These are phyloP conservation scores for Cryoendolithus antarcticus DNA, from an alignment of 2,329 filamentous ascomycete genomes.

Conservation along the genomic window DNA sequence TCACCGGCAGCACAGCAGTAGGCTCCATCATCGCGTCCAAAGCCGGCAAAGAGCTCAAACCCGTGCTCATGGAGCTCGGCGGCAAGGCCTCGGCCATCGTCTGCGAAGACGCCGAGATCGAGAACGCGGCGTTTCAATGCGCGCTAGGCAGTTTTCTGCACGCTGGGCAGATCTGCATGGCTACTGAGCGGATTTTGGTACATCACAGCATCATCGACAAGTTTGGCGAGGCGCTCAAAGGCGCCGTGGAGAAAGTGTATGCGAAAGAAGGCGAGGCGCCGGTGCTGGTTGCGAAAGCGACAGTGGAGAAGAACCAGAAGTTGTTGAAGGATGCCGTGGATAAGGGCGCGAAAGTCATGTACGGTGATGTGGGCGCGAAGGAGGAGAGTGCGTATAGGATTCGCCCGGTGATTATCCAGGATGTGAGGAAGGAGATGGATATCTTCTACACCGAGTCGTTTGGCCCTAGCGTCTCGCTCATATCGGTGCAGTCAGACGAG, in stretches of 20 bases:
- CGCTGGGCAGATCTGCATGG: conserved; percentile 73
- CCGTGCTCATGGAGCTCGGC: conserved; percentile 67
- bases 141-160: conserved; percentile 61
- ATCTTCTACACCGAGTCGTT: conserved; percentile 66
- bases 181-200: conserved; percentile 63
- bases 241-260: conserved; percentile 34
- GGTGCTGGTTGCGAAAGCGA: conserved; percentile 33
- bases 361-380: conserved; percentile 31
- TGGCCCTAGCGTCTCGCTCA: conserved; percentile 59
- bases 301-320: conserved; percentile 40
- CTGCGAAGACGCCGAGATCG: conserved; percentile 65
- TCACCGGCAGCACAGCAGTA: conserved; percentile 61
- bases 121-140: conserved; percentile 56
- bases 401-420: conserved; percentile 55
- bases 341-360: conserved; percentile 46
- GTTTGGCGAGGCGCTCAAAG: conserved; percentile 40
- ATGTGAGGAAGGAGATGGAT: conserved; percentile 59
- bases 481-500: conserved; percentile 54
- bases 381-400: conserved; percentile 28
- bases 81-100: conserved; percentile 73
- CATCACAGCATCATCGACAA: conserved; percentile 41
- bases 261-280: conserved; percentile 33
- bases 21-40: conserved; percentile 58
- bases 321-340: conserved; percentile 44
- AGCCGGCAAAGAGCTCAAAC: conserved; percentile 65